Percentiles rank a stretch among this genome's conserved stretches.
phyloP scores from a whole-genome alignment of 441 rosid species.

The Mallotus repandus region DNA sequence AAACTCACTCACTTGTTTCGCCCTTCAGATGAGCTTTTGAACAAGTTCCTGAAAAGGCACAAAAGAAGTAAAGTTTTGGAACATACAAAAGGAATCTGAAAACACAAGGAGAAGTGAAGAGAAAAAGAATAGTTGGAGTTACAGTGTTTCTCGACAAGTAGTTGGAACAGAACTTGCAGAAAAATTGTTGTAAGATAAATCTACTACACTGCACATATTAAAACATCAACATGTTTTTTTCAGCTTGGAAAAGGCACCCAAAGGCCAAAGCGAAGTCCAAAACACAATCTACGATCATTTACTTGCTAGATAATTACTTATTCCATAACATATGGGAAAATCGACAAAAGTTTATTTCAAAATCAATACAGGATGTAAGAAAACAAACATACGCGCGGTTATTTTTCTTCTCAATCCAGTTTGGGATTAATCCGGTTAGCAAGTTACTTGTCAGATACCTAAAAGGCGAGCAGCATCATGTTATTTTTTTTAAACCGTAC shows the following conservation, averaged over 20 bases:
- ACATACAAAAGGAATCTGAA: neutral
- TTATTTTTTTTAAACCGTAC: neutral
- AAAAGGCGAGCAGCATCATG: slow-evolving; percentile 10
- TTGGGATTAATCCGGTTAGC: slow-evolving; percentile 23
- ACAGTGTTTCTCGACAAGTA: slow-evolving; percentile 31
- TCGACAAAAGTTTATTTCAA: neutral
- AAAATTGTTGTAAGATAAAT: slow-evolving; percentile 40
- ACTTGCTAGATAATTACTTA: no score
- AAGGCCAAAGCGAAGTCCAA: no score
- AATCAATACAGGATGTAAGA: neutral
- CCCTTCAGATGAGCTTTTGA: slow-evolving; percentile 34
- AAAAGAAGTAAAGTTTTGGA: neutral
- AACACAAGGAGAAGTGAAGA: neutral
- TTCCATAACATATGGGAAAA: no score
- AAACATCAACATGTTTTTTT: neutral
- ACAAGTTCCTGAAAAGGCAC: slow-evolving; percentile 31
- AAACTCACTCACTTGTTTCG: slow-evolving; percentile 32
- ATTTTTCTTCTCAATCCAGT: slow-evolving; percentile 20
- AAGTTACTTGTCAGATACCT: slow-evolving; percentile 35
- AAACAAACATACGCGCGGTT: slow-evolving; percentile 25
- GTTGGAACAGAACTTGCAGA: slow-evolving; percentile 22
- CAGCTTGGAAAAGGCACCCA: neutral
- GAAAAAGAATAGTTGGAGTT: neutral
- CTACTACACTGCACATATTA: slow-evolving; percentile 28
- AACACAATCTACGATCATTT: no score